These are phyloP conservation scores for Fraxinus latifolia DNA, from an alignment of 305 asterid genomes.

Conservation along the genomic window DNA sequence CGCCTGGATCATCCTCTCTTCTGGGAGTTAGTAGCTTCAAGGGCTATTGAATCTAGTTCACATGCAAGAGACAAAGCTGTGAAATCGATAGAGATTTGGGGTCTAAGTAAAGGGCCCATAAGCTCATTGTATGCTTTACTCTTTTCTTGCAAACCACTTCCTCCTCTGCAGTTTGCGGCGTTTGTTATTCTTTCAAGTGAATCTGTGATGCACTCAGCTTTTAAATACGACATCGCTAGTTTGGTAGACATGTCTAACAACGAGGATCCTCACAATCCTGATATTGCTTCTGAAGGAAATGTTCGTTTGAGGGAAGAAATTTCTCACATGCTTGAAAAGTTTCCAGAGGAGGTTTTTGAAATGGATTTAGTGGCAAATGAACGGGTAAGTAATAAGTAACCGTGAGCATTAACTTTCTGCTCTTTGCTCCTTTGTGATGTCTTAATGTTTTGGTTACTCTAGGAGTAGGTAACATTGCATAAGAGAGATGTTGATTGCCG, in stretches of 20 bases:
- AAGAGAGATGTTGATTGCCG: constrained; percentile 3
- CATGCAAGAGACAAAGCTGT: constrained; percentile 86
- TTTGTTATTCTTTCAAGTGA: constrained; percentile 80
- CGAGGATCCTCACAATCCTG: constrained; percentile 43
- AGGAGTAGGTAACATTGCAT: not conserved
- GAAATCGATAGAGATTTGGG: constrained; percentile 92
- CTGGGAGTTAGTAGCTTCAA: constrained; percentile 88
- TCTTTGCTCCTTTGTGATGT: not conserved
- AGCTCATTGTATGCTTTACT: constrained; percentile 76
- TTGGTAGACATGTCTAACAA: constrained; percentile 32
- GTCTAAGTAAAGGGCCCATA: constrained; percentile 83
- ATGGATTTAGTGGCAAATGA: constrained; percentile 71
- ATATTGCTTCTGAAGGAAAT: constrained; percentile 52
- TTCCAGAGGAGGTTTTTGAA: constrained; percentile 57
- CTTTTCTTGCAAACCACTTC: constrained; percentile 73
- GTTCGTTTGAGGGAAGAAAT: constrained; percentile 66
- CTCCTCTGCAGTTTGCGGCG: constrained; percentile 80
- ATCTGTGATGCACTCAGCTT: constrained; percentile 58
- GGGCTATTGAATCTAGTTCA: constrained; percentile 68
- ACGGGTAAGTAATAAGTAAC: constrained; percentile 47
- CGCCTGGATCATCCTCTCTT: constrained; percentile 60
- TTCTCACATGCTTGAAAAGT: constrained; percentile 59
- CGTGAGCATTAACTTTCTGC: not conserved
- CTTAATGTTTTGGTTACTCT: constrained; percentile 9
- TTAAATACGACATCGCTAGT: constrained; percentile 33